Evolutionary conservation across 495 filamentous ascomycete genomes (phyloP), one percentile per base, ranked within the genome.

Genomic region (Aspergillus cavernicola): DNA sequence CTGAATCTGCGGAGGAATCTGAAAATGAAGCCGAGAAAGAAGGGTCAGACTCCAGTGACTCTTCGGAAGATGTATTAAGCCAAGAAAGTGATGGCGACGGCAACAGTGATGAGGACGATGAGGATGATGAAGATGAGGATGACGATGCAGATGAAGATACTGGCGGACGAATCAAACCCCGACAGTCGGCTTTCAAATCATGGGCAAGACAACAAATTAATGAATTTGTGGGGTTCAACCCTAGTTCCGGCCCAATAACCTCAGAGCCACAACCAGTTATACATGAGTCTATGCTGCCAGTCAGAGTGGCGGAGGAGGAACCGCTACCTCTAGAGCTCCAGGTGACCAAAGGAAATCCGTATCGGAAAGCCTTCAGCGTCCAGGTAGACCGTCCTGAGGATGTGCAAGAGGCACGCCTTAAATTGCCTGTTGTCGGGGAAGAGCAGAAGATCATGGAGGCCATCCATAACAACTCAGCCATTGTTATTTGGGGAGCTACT

Each of bases 401-500:
- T 3, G 88, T 97, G 13, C 89, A 96, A 63, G 77, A 79, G 31
- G 80, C 81, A 8, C 85, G 93, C 31, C 71, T 91, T n/a, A 80
- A 85, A 19, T 75, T 98, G 26, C 93, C 93, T 0, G 86, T 98
- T 4, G 90, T 96, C 23, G 87, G 88, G 1, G 93, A 97, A 62
- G 93, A 98, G 63, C 93, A 97, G 61, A 91, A 87, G 59, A 95
- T 98, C 19, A 98, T 98, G 93, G 93, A 98, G 74, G 90, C 92
- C 3, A 90, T 97, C 15, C 83, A 95, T 64, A 89, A 92, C 61
- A 88, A 95, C 66, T 76, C 90, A 39, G 80, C 85, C 0, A 86
- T 96, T 0, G 87, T 98, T 15, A 84, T 98, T n/a, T 97, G 90
- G 70, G 93, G 95, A 66, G 85, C 91, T 9, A 98, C 93, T 49